Conservation (phyloP, 805 yeast species). For the Myxozyma mucilagina region DNA sequence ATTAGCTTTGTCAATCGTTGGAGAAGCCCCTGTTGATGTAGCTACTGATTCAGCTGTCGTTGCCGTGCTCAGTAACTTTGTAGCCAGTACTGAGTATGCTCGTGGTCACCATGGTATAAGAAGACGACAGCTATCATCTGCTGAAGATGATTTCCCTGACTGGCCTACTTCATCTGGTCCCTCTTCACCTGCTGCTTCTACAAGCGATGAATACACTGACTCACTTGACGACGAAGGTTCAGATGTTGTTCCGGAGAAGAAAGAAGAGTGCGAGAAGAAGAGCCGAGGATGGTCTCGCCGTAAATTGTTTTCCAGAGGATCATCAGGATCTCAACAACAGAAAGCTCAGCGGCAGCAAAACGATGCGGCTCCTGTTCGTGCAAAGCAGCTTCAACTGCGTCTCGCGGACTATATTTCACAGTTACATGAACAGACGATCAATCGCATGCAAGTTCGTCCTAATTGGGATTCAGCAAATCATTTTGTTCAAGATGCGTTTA, state of each 20-base stretch:
- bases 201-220: conserved; percentile 14
- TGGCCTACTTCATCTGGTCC: conserved; percentile 32
- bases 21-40: conserved; percentile 39
- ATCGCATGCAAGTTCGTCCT: conserved; percentile 23
- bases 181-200: conserved; percentile 28
- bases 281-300: conserved; percentile 11
- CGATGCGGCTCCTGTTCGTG: conserved; percentile 1
- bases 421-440: conserved; percentile 22
- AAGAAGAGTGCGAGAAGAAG: conserved; percentile 7
- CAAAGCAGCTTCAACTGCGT: conserved; percentile 21
- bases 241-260: not conserved
- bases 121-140: not conserved
- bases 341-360: not conserved
- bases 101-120: conserved; percentile 2
- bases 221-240: conserved; percentile 5
- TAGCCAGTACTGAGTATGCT: not conserved
- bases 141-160: conserved; percentile 24
- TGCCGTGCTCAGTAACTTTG: conserved; percentile 1
- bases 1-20: conserved; percentile 53
- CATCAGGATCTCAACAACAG: not conserved
- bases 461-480: conserved; percentile 27
- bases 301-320: not conserved
- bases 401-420: conserved; percentile 21
- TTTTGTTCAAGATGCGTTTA: conserved; percentile 25
- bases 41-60: conserved; percentile 18